A percentile compares a stretch with the other conserved stretches of the same genome.
These are phyloP conservation scores for Aspergillus glaucus DNA, from an alignment of 2,329 filamentous ascomycete species.

Conservation along the genomic window DNA sequence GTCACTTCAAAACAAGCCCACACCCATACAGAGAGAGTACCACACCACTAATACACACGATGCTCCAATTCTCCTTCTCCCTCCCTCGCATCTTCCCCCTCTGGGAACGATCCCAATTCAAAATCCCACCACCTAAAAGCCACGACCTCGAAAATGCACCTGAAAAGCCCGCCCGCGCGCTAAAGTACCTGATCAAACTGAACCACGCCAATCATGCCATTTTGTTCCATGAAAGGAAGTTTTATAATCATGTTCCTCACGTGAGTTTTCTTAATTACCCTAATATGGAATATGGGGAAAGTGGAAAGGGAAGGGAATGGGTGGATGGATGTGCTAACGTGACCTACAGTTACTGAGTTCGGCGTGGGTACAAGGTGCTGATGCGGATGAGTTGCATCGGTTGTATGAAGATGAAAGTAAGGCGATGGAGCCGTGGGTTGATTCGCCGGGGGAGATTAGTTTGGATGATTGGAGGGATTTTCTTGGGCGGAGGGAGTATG, in stretches of 20 bases:
- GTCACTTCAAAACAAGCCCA: not conserved
- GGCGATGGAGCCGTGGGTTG: slow-evolving; percentile 69
- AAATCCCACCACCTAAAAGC: slow-evolving; percentile 62
- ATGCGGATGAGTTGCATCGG: slow-evolving; percentile 63
- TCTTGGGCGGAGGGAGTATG: slow-evolving; percentile 63
- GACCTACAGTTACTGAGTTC: slow-evolving; percentile 61
- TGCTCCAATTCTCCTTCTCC: slow-evolving; percentile 18
- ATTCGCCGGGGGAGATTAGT: slow-evolving; percentile 78
- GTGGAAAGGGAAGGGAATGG: too few species aligned
- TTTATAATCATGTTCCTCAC: slow-evolving; percentile 79
- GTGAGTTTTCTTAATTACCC: slow-evolving; percentile 32
- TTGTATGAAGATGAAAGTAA: slow-evolving; percentile 74
- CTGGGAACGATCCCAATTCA: slow-evolving; percentile 21
- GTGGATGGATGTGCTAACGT: not conserved
- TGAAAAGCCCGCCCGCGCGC: slow-evolving; percentile 70
- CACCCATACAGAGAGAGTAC: not conserved
- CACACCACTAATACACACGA: slow-evolving; percentile 2
- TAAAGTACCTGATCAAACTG: slow-evolving; percentile 85
- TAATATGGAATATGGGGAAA: not conserved
- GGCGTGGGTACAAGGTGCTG: slow-evolving; percentile 77
- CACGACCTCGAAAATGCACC: slow-evolving; percentile 73
- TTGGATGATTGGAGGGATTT: slow-evolving; percentile 81
- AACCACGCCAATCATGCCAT: slow-evolving; percentile 90
- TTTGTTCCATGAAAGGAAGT: slow-evolving; percentile 66
- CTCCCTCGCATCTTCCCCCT: slow-evolving; percentile 19